These are phyloP conservation scores for Saccharomycopsis fermentans DNA, from an alignment of 805 yeast genomes.

Conservation along the genomic window DNA sequence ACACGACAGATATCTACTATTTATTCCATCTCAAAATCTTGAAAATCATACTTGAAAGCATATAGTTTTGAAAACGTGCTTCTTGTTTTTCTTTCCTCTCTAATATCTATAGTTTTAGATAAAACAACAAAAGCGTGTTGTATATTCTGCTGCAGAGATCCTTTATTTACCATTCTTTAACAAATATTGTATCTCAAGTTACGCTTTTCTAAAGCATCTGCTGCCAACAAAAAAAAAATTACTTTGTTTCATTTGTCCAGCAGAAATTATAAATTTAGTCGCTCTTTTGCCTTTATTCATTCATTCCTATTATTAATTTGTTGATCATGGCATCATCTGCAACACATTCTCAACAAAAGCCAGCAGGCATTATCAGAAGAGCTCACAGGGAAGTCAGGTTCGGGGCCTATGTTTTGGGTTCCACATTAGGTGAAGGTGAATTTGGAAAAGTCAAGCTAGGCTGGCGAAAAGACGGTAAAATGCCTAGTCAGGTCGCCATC, in stretches of 20 bases:
- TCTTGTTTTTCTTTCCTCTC: no score
- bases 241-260: neutral
- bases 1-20: no score
- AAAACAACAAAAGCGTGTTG: no score
- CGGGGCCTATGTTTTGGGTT: constrained; percentile 84
- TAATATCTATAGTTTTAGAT: no score
- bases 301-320: neutral
- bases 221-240: neutral
- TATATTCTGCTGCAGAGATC: no score
- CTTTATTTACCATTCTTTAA: no score
- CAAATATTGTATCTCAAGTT: neutral
- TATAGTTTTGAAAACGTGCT: no score
- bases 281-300: neutral
- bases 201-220: neutral
- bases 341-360: neutral
- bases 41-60: no score
- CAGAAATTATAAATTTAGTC: neutral
- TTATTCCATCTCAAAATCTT: no score
- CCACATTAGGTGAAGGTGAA: constrained; percentile 95
- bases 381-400: constrained; percentile 64
- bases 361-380: constrained; percentile 20
- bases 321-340: neutral
- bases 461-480: constrained; percentile 79
- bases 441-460: constrained; percentile 96
- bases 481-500: constrained; percentile 83